Evolutionary conservation across 2,329 filamentous ascomycete species (phyloP).

Genomic region (Helotiales sp.): DNA sequence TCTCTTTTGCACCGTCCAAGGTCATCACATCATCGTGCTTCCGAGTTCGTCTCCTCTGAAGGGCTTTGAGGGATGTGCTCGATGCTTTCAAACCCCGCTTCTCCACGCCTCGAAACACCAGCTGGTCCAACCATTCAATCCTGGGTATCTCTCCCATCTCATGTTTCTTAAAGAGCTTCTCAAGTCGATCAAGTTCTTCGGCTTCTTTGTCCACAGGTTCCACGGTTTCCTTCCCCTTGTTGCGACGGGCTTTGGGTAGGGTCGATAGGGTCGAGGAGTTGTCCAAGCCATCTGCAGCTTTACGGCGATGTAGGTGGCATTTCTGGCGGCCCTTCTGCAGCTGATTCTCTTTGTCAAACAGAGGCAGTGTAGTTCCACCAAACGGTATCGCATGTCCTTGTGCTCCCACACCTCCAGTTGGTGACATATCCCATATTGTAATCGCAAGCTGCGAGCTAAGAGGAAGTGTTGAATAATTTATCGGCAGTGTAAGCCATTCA

Average conservation of each 20-base stretch:
- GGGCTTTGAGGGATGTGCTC: constrained; percentile 60
- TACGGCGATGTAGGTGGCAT: constrained; percentile 80
- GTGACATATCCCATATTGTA: constrained; percentile 92
- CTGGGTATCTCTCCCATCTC: constrained; percentile 95
- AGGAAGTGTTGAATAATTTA: constrained; percentile 81
- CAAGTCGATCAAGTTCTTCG: constrained; percentile 87
- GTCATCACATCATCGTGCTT: constrained; percentile 35
- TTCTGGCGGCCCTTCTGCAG: constrained; percentile 90
- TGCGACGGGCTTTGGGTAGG: constrained; percentile 53
- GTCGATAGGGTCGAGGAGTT: constrained; percentile 76
- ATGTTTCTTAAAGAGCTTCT: constrained; percentile 92
- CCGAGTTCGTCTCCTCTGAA: constrained; percentile 47
- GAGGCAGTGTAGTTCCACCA: constrained; percentile 83
- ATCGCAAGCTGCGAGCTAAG: constrained; percentile 83
- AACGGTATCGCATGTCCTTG: constrained; percentile 84
- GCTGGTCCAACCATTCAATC: constrained; percentile 92
- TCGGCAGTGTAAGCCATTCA: constrained; percentile 89
- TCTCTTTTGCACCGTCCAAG: constrained; percentile 28
- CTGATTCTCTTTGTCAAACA: constrained; percentile 94
- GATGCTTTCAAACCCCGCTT: constrained; percentile 68
- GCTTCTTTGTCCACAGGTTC: constrained; percentile 65
- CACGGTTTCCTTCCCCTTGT: constrained; percentile 44
- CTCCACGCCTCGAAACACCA: constrained; percentile 89
- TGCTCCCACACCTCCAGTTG: constrained; percentile 68
- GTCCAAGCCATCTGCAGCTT: constrained; percentile 81